Base-by-base conservation (phyloP, 768 basidiomycete species). In the Mrakia gelida region DNA sequence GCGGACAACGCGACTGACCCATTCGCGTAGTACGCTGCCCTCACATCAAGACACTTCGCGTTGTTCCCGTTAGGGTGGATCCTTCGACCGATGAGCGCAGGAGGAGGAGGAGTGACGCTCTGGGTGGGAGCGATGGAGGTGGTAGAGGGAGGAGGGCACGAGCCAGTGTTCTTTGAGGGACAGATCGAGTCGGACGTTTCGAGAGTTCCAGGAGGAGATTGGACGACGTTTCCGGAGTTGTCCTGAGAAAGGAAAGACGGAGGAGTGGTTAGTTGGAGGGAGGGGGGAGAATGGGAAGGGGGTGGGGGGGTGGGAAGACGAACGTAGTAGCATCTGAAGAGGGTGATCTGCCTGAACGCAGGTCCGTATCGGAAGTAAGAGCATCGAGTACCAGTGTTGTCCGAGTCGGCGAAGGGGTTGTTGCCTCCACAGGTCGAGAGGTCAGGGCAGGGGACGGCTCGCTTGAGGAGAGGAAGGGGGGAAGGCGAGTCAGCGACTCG, bases 361-460 rank as follows among this genome's bases (percentile, higher is more conserved):
- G 67, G 38, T 70, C 67, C 67, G 41, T 45, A 70, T 34, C 67
- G 67, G 11, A 70, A 18, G 67, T 70, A 70, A 6, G 26, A 41
- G 67, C 67, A 70, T 26, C 41, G 34, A 21, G 41, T 41, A 11
- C 67, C 67, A 15, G 34, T 26, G 26, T 1, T 30, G 41, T n/a
- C 18, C 21, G 34, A 41, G 34, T n/a, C 38, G 41, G 32, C 11
- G 26, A 1, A 8, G 10, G 34, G 67, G 11, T 23, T 41, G 5
- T 45, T 21, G 0, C 41, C 67, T 18, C 41, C 41, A 23, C 67
- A 70, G 23, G 41, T 2, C 0, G 6, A 5, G 11, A 70, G 67
- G 23, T 70, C 38, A n/a, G 67, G 67, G 67, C 67, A 70, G 67
- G 41, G 9, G 34, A 70, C 41, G 8, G 34, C 67, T 70, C 67